Evolutionary conservation across 129 eudicot species (phyloP), one percentile per base, ranked within the genome.

Genomic region (Ambrosia trifida): DNA sequence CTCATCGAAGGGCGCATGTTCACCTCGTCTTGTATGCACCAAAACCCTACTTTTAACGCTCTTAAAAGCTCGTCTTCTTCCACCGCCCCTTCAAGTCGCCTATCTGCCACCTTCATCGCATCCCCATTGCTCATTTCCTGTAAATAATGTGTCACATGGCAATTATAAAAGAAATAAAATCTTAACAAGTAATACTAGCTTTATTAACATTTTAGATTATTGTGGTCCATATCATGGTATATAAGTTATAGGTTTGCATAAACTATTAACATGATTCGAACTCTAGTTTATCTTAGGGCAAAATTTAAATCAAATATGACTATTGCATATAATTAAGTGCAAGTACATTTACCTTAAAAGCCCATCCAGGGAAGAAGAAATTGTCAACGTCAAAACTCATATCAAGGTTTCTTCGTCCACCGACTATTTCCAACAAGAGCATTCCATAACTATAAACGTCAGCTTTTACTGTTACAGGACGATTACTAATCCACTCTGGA

Each of bases 381-480:
- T 86, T 84, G 43, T 87, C 85, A 3, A 87, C 94, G 68, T 94
- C 91, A 68, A 35, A 94, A 54, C 72, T 77, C 96, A 94, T 94
- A 78, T 94, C 99, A 7, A 94, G 88, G 76, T 94, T 94, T 81
- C 99, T 87, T 52, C 99, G 79, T 3, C 99, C 99, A 32, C 99
- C 96, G 52, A 90, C 63, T 12, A 95, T 90, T 89, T 95, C 99
- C 53, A 95, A 51, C 32, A 95, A 84, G 20, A 95, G 95, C 97
- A 95, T 90, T 58, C 99, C 99, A 62, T 95, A 95, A 74, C 97
- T 95, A 73, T 90, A 95, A 36, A 95, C 99, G 83, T 95, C 99
- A 1, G 97, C 99, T 68, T 90, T 95, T 12, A 90, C 97, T 0
- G 99, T 95, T 8, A 95, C 88, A 0, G 99, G 97, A 31, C 97